phyloP scores from a whole-genome alignment of 441 rosid species.

The Viola pubescens region DNA sequence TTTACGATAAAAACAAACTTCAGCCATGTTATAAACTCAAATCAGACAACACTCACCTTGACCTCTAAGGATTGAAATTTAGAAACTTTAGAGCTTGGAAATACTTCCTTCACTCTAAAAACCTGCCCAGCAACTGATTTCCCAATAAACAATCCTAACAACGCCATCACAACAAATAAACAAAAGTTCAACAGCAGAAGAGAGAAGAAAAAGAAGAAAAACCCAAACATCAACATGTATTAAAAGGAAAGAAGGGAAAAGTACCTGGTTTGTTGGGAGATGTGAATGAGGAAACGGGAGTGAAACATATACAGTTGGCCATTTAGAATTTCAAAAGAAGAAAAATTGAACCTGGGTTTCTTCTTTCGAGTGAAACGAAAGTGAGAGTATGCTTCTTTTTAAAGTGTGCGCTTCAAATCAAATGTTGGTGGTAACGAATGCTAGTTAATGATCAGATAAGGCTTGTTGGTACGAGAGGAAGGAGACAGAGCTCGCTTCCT shows the following conservation, averaged over 20 bases:
- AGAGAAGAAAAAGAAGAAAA: neutral
- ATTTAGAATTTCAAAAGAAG: conserved; percentile 17
- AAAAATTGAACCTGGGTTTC: conserved; percentile 9
- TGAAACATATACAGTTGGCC: conserved; percentile 47
- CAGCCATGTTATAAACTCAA: neutral
- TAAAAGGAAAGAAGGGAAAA: neutral
- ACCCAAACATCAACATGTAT: neutral
- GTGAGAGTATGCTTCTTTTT: neutral
- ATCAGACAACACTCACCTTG: conserved; percentile 37
- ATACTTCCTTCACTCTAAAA: conserved; percentile 32
- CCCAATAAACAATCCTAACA: conserved; percentile 13
- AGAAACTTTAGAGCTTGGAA: conserved; percentile 31
- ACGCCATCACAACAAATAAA: conserved; percentile 7
- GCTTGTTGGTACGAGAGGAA: conserved; percentile 7
- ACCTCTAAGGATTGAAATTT: conserved; percentile 49
- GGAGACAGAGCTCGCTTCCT: neutral
- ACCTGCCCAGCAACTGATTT: conserved; percentile 34
- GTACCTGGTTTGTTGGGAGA: conserved; percentile 41
- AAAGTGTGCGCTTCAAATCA: neutral
- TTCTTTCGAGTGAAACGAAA: neutral
- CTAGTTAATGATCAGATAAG: conserved; percentile 23
- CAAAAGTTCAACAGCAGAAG: neutral
- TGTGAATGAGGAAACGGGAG: conserved; percentile 35
- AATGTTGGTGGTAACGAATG: conserved; percentile 17
- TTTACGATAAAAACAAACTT: neutral